These are phyloP conservation scores for Ustilaginoidea virens DNA, from an alignment of 2,329 filamentous ascomycete genomes.

Conservation along the genomic window DNA sequence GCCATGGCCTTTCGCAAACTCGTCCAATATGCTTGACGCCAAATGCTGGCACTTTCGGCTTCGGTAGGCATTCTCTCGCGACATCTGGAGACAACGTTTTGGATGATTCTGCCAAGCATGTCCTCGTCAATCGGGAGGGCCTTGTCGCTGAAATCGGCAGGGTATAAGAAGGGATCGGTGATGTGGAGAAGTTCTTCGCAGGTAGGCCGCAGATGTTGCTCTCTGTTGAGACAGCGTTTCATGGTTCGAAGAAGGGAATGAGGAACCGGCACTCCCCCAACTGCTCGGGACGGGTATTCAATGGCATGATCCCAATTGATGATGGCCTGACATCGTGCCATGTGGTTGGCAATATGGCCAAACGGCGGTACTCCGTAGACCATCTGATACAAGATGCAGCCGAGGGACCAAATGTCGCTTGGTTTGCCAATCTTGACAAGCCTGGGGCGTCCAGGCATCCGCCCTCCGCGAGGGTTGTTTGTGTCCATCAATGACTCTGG, in stretches of 20 bases:
- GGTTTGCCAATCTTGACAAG: constrained; percentile 94
- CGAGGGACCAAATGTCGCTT: constrained; percentile 89
- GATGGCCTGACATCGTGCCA: constrained; percentile 75
- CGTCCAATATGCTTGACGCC: constrained; percentile 47
- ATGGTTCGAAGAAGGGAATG: constrained; percentile 44
- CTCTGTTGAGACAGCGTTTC: constrained; percentile 45
- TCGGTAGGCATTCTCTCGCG: constrained; percentile 43
- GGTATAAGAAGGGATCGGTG: constrained; percentile 48
- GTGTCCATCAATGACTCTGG: constrained; percentile 85
- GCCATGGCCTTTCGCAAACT: constrained; percentile 38
- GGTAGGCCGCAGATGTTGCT: constrained; percentile 46
- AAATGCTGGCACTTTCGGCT: constrained; percentile 35
- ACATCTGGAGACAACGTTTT: constrained; percentile 45
- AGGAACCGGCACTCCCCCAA: constrained; percentile 49
- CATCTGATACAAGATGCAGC: constrained; percentile 96
- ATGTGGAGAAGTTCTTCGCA: constrained; percentile 45
- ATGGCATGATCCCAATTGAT: constrained; percentile 64
- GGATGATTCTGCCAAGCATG: constrained; percentile 43
- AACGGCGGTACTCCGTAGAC: constrained; percentile 95
- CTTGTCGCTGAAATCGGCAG: constrained; percentile 37
- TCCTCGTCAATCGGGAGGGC: constrained; percentile 47
- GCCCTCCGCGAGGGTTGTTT: constrained; percentile 43
- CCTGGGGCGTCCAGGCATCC: constrained; percentile 37
- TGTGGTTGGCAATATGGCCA: constrained; percentile 75
- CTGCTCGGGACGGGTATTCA: constrained; percentile 52